Percentiles rank a stretch among this genome's conserved stretches.
These are phyloP conservation scores for Candida maesae DNA, from an alignment of 805 yeast species.

Conservation along the genomic window DNA sequence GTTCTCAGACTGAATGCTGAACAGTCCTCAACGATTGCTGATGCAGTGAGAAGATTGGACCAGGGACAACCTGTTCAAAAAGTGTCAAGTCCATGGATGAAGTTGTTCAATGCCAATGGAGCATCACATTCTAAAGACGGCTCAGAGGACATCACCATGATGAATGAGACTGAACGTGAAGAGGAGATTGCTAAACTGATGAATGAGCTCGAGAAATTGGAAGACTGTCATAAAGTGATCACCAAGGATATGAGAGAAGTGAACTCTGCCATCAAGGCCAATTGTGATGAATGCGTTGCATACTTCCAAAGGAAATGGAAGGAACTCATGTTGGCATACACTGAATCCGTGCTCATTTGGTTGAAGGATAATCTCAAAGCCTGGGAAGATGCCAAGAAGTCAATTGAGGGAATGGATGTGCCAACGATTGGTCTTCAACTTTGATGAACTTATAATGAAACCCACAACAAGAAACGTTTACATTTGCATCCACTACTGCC, in stretches of 20 bases:
- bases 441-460: no score
- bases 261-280: conserved; percentile 29
- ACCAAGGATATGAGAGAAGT: conserved; percentile 35
- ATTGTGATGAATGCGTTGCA: conserved; percentile 26
- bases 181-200: conserved; percentile 33
- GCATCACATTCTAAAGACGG: conserved; percentile 2
- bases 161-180: conserved; percentile 35
- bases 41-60: conserved; percentile 29
- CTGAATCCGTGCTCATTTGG: conserved; percentile 34
- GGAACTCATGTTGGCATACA: conserved; percentile 28
- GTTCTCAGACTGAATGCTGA: conserved; percentile 34
- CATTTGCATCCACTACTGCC: no score
- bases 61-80: conserved; percentile 23
- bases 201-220: conserved; percentile 35
- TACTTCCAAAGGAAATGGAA: conserved; percentile 30
- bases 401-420: conserved; percentile 18
- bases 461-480: no score
- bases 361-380: conserved; percentile 34
- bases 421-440: conserved; percentile 2
- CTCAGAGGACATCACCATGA: conserved; percentile 19
- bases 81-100: conserved; percentile 22
- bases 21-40: conserved; percentile 34
- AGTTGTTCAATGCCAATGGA: conserved; percentile 22
- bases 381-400: conserved; percentile 36
- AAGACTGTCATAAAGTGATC: conserved; percentile 36